phyloP scores from a whole-genome alignment of 129 eudicot genomes.

The Artemisia annua region DNA sequence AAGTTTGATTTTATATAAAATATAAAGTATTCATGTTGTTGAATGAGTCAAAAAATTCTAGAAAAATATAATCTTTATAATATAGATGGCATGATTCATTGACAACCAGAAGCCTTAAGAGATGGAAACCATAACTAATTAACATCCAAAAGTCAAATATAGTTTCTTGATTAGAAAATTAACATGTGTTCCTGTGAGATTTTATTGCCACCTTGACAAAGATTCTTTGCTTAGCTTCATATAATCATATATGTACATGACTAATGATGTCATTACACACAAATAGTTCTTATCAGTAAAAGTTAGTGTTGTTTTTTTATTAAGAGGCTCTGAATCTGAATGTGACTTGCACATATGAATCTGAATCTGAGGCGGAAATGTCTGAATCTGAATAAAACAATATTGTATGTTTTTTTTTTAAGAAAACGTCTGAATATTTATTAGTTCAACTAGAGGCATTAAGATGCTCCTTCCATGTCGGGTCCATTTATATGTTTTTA shows the following conservation, averaged over 20 bases:
- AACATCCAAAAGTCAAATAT: conserved; percentile 26
- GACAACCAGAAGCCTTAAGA: conserved; percentile 27
- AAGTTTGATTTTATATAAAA: conserved; percentile 11
- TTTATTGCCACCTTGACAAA: conserved; percentile 4
- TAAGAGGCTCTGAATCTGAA: too few relatives aligned
- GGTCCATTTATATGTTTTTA: too few relatives aligned
- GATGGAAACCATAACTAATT: conserved; percentile 26
- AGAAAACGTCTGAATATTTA: too few relatives aligned
- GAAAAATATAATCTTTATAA: neutral
- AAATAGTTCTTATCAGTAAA: neutral
- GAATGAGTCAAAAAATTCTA: conserved; percentile 14
- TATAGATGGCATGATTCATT: conserved; percentile 15
- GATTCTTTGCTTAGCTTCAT: conserved; percentile 21
- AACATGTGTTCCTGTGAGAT: conserved; percentile 13
- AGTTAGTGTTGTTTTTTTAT: neutral
- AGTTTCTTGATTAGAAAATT: neutral
- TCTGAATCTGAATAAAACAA: too few relatives aligned
- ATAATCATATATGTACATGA: neutral
- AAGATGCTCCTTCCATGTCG: too few relatives aligned
- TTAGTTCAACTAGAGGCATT: too few relatives aligned
- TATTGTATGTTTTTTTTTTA: too few relatives aligned
- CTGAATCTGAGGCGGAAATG: too few relatives aligned
- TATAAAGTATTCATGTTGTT: neutral
- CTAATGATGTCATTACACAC: neutral
- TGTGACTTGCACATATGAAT: too few relatives aligned